Percentiles rank a stretch among this genome's conserved stretches.
Evolutionary conservation across 139 green algal species (phyloP).

Genomic region (Desmodesmus armatus): DNA sequence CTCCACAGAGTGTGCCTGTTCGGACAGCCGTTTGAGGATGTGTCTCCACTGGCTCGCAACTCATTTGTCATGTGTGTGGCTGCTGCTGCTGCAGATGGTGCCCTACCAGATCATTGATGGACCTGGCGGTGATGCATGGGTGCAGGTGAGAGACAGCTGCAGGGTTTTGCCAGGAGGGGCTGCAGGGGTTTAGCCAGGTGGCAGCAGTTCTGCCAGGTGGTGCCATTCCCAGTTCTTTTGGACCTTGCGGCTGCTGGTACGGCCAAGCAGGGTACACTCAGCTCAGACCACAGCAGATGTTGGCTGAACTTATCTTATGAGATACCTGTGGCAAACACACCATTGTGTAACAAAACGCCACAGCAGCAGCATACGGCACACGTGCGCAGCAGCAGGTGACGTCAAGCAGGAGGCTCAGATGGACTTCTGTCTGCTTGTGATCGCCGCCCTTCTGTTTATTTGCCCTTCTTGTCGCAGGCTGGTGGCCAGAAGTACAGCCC

Average conservation of each 20-base stretch:
- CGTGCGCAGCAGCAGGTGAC: neutral
- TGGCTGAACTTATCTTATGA: too few relatives aligned
- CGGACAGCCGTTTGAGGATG: too few relatives aligned
- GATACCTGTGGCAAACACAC: too few relatives aligned
- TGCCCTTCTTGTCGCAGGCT: constrained; percentile 59
- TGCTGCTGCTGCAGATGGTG: constrained; percentile 85
- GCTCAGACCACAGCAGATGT: too few relatives aligned
- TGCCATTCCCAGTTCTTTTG: too few relatives aligned
- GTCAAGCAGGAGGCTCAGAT: neutral
- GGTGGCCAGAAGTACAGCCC: constrained; percentile 94
- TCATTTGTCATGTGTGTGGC: neutral
- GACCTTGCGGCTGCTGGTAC: too few relatives aligned
- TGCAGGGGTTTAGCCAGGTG: too few relatives aligned
- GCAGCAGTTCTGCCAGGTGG: too few relatives aligned
- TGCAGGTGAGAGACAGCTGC: constrained; percentile 88
- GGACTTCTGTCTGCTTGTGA: neutral
- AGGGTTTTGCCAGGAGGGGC: too few relatives aligned
- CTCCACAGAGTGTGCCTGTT: too few relatives aligned
- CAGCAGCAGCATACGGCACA: neutral
- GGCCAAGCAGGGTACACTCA: too few relatives aligned
- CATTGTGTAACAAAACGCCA: neutral
- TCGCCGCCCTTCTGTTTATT: neutral
- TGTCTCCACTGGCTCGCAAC: too few relatives aligned
- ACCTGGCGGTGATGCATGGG: constrained; percentile 97
- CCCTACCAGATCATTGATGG: constrained; percentile 96